Evolutionary conservation across 495 filamentous ascomycete genomes (phyloP), one percentile per base, ranked within the genome.

Genomic region (Tuber umbilicatum): DNA sequence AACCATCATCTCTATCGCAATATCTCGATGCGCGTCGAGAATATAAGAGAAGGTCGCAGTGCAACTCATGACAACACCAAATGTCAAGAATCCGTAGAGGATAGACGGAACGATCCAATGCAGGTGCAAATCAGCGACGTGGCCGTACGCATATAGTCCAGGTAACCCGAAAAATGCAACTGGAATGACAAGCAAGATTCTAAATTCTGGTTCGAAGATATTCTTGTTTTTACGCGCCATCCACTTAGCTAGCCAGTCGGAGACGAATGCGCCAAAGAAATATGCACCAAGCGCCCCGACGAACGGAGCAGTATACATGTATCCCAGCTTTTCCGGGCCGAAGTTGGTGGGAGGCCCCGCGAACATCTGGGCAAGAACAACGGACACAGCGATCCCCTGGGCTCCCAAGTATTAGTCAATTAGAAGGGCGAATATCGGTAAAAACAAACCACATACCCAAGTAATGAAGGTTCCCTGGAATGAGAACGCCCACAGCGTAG

Each of bases 121-220:
- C 40, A 83, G 73, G 35, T 81, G 73, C n/a, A 79, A 74, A 38
- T 83, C 77, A 0, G 85, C 78, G 12, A 85, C 80, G 72, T 83
- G 82, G 27, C 85, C 85, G 70, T 85, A 86, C 6, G 84, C 83
- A 72, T 84, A 85, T 69, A 86, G 84, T 0, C 85, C 85, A 23
- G 84, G 83, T 23, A 84, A 79, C 4, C 81, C 82, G 7, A 85
- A 74, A 6, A 84, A 31, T 10, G 84, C 79, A 23, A 82, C 84
- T 12, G 86, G 80, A 60, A 83, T 77, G 64, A 86, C 83, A 31
- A 87, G 83, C 42, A 87, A 82, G 60, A 89, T 83, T n/a, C 87
- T 84, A 75, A 85, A 86, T 79, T 88, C 87, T 7, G 87, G 87
- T 78, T 88, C 87, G 73, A 86, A 89, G 45, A 87, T 81, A 35